Evolutionary conservation across 495 filamentous ascomycete species (phyloP).

Genomic region (Penicillium soppii): DNA sequence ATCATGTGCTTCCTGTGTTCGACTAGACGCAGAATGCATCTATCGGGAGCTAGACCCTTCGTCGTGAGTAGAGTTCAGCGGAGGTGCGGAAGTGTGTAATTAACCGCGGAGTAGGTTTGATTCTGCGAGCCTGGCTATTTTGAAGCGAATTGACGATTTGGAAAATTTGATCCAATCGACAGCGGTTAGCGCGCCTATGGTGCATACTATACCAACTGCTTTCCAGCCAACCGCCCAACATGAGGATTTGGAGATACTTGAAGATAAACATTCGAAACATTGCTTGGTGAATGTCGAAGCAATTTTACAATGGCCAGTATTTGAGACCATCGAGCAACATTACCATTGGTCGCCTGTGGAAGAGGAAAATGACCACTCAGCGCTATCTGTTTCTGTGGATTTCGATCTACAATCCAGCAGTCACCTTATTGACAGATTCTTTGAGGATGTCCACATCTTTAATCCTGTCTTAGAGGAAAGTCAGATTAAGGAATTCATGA

Average conservation of each 20-base stretch:
- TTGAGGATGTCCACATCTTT: no score
- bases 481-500: constrained; percentile 6
- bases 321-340: background rate
- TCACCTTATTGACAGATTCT: no score
- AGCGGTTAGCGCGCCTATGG: background rate
- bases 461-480: background rate
- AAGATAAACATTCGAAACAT: background rate
- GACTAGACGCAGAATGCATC: constrained; percentile 8
- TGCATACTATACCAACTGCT: no score
- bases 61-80: background rate
- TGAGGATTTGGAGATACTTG: no score
- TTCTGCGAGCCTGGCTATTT: no score
- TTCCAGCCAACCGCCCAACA: no score
- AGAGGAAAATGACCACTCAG: background rate
- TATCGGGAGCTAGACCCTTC: constrained; percentile 3
- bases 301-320: constrained; percentile 10
- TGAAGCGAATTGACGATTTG: no score
- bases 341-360: background rate
- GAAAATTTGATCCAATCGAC: no score
- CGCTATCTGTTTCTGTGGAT: background rate
- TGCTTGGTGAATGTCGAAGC: constrained; percentile 4
- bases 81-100: no score
- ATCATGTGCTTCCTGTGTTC: constrained; percentile 7
- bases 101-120: no score
- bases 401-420: no score